Percentiles rank a stretch among this genome's conserved stretches.
These are phyloP conservation scores for Taphrina wiesneri DNA, from an alignment of 1,139 yeast genomes.

Conservation along the genomic window DNA sequence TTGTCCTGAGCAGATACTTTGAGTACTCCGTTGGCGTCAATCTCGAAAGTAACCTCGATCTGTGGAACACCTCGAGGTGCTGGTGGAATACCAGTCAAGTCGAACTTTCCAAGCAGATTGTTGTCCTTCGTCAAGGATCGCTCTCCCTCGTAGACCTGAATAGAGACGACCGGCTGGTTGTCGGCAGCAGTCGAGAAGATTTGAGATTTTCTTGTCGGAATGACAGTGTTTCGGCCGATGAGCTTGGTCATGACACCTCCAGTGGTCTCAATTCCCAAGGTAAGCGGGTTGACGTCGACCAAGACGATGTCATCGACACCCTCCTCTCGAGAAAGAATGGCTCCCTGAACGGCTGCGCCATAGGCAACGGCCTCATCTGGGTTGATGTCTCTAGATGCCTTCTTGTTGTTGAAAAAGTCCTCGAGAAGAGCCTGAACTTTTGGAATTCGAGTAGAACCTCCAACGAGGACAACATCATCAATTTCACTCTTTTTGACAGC, in stretches of 20 bases:
- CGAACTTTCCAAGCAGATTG: slow-evolving; percentile 93
- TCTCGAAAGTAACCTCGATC: slow-evolving; percentile 90
- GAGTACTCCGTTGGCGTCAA: slow-evolving; percentile 93
- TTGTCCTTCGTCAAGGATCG: slow-evolving; percentile 94
- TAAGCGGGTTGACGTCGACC: slow-evolving; percentile 90
- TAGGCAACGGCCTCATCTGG: slow-evolving; percentile 98
- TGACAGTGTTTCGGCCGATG: slow-evolving; percentile 94
- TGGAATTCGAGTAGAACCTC: slow-evolving; percentile 98
- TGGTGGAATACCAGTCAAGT: slow-evolving; percentile 92
- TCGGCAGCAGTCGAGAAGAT: slow-evolving; percentile 96
- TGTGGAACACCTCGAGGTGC: slow-evolving; percentile 99
- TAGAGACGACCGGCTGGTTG: slow-evolving; percentile 94
- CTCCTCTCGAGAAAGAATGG: slow-evolving; percentile 86
- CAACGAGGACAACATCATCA: slow-evolving; percentile 90
- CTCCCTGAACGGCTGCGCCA: slow-evolving; percentile 98
- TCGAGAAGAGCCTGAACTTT: slow-evolving; percentile 90
- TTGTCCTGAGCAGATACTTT: slow-evolving; percentile 92
- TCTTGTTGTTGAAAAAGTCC: slow-evolving; percentile 84
- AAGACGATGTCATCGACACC: slow-evolving; percentile 80
- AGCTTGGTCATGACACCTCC: slow-evolving; percentile 98
- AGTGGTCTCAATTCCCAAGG: slow-evolving; percentile 94
- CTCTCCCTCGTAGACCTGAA: slow-evolving; percentile 97
- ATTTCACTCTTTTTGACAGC: slow-evolving; percentile 78
- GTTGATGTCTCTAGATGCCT: slow-evolving; percentile 92
- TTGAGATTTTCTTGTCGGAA: slow-evolving; percentile 95